These are phyloP conservation scores for Dictyostelium intermedium DNA, from an alignment of 78 protist genomes.

Conservation along the genomic window DNA sequence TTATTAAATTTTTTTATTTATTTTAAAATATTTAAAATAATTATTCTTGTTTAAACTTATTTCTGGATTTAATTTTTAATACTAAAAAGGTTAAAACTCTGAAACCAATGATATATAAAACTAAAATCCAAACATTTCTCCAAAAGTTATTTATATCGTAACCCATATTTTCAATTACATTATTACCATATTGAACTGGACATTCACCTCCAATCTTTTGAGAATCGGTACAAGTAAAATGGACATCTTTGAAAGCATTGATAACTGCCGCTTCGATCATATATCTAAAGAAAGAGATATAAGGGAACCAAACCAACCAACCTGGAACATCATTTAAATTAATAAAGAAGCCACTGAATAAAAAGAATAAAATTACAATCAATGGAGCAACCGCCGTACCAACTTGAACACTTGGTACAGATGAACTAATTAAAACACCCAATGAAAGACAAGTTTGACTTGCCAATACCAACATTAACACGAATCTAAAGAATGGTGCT, in stretches of 20 bases:
- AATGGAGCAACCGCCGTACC: slow-evolving; percentile 55
- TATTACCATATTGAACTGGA: slow-evolving; percentile 44
- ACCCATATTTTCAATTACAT: slow-evolving; percentile 36
- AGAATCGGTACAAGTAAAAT: slow-evolving; percentile 37
- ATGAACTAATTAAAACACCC: slow-evolving; percentile 24
- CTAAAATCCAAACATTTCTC: slow-evolving; percentile 49
- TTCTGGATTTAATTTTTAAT: slow-evolving; percentile 22
- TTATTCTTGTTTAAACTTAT: slow-evolving; percentile 15
- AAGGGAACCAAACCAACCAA: slow-evolving; percentile 38
- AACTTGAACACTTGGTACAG: slow-evolving; percentile 55
- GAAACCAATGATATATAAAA: slow-evolving; percentile 30
- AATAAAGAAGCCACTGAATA: slow-evolving; percentile 76
- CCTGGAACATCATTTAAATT: slow-evolving; percentile 68
- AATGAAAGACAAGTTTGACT: slow-evolving; percentile 8
- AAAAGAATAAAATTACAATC: slow-evolving; percentile 61
- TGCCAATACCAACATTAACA: slow-evolving; percentile 10
- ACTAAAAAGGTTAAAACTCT: slow-evolving; percentile 28
- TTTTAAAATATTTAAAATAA: not conserved
- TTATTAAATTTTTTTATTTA: not conserved
- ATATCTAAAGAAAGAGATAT: slow-evolving; percentile 40
- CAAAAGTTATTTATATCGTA: slow-evolving; percentile 22
- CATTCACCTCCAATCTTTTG: slow-evolving; percentile 52
- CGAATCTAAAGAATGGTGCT: slow-evolving; percentile 41
- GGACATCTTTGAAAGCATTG: slow-evolving; percentile 32
- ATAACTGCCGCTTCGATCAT: slow-evolving; percentile 45